phyloP scores from a whole-genome alignment of 2,329 filamentous ascomycete species.

The Penicillium sp. region DNA sequence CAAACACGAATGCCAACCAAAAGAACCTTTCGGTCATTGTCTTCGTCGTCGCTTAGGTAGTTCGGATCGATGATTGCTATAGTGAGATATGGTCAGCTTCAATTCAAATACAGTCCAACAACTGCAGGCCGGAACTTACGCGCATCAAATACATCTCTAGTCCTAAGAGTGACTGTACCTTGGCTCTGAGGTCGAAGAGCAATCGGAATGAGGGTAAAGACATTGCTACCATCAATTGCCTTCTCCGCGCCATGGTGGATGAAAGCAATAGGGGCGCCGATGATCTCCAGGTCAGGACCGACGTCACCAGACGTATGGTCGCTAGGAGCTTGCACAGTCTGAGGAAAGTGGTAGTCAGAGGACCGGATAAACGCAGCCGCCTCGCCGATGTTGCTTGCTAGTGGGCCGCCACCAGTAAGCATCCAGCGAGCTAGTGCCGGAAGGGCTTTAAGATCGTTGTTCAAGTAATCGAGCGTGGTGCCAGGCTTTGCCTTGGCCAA shows the following conservation, averaged over 20 bases:
- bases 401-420: slow-evolving; percentile 23
- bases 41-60: slow-evolving; percentile 20
- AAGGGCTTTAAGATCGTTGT: slow-evolving; percentile 19
- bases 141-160: slow-evolving; percentile 24
- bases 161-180: slow-evolving; percentile 26
- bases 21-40: slow-evolving; percentile 26
- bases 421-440: slow-evolving; percentile 26
- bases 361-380: slow-evolving; percentile 27
- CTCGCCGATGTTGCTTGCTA: slow-evolving; percentile 28
- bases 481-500: slow-evolving; percentile 25
- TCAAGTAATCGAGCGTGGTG: slow-evolving; percentile 24
- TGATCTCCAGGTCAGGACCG: slow-evolving; percentile 25
- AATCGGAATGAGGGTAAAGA: slow-evolving; percentile 20
- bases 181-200: slow-evolving; percentile 26
- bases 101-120: no score
- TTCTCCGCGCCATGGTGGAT: slow-evolving; percentile 28
- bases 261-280: slow-evolving; percentile 23
- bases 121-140: slow-evolving; percentile 13
- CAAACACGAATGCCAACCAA: slow-evolving; percentile 8
- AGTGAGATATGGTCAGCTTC: no score
- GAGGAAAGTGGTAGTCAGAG: background rate
- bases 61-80: slow-evolving; percentile 28
- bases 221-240: slow-evolving; percentile 13
- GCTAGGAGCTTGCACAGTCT: background rate
- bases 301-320: slow-evolving; percentile 18